Conservation (phyloP, 352 stramenopile species). For the Phytopythium mirpurense region DNA sequence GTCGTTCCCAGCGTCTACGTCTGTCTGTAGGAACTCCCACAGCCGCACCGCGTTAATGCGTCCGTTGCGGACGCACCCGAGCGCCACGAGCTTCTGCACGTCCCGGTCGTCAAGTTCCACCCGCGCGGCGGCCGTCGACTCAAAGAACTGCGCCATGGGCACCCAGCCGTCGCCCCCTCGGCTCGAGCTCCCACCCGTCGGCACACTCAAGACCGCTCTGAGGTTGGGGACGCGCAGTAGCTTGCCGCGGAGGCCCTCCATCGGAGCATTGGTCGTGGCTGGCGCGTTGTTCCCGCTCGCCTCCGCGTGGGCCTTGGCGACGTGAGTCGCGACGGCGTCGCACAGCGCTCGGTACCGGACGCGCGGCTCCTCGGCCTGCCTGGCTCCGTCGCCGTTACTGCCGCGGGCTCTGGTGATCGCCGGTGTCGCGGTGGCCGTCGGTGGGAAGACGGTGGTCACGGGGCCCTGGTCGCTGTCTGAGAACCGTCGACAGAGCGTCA, state of each 20-base stretch:
- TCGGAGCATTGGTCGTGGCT: background rate
- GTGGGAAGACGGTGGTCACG: background rate
- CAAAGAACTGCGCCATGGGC: constrained; percentile 6
- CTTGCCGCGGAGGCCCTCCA: background rate
- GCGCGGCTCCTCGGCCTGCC: constrained; percentile 4
- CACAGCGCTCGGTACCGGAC: constrained; percentile 64
- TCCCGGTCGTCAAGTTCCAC: constrained; percentile 3
- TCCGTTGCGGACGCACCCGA: constrained; percentile 6
- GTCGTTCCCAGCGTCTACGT: background rate
- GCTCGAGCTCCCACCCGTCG: background rate
- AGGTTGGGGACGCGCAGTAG: constrained; percentile 4
- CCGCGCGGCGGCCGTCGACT: background rate
- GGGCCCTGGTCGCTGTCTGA: background rate
- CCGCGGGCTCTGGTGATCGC: background rate
- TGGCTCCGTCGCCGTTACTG: constrained; percentile 7
- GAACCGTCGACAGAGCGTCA: constrained; percentile 58
- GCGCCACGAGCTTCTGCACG: constrained; percentile 7
- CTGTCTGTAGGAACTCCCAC: background rate
- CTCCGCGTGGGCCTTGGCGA: background rate
- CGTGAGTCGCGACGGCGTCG: constrained; percentile 27
- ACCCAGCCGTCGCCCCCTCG: constrained; percentile 1
- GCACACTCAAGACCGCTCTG: background rate
- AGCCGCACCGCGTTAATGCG: background rate
- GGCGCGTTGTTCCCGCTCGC: background rate
- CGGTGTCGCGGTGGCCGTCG: background rate